Evolutionary conservation across 352 stramenopile genomes (phyloP).

Genomic region (Nothophytophthora sp.): DNA sequence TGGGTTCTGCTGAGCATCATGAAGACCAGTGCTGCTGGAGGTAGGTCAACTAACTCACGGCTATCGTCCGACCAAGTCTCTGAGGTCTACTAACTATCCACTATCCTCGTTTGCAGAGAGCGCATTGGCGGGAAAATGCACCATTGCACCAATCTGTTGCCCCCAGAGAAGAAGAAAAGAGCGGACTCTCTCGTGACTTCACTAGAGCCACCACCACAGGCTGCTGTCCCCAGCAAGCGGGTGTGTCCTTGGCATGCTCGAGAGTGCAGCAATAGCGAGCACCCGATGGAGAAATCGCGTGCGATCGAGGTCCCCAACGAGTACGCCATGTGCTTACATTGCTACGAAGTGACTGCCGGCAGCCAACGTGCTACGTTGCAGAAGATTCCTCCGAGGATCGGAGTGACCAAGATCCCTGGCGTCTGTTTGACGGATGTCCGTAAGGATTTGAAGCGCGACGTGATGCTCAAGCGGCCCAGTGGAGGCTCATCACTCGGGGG

Average conservation of each 20-base stretch:
- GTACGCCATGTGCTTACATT: constrained; percentile 52
- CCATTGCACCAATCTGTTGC: constrained; percentile 46
- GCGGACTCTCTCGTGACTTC: neutral
- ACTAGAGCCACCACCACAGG: neutral
- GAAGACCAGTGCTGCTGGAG: constrained; percentile 39
- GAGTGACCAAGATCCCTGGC: constrained; percentile 38
- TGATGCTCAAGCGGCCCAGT: constrained; percentile 16
- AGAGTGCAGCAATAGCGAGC: constrained; percentile 42
- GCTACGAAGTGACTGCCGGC: constrained; percentile 51
- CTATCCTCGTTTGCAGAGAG: constrained; percentile 26
- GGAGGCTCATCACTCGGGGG: neutral
- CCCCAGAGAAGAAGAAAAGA: constrained; percentile 17
- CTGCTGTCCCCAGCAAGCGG: constrained; percentile 3
- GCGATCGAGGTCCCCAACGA: constrained; percentile 66
- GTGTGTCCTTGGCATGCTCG: constrained; percentile 59
- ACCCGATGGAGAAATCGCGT: constrained; percentile 48
- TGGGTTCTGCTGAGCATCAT: neutral
- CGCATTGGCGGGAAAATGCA: constrained; percentile 49
- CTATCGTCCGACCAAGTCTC: neutral
- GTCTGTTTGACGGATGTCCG: constrained; percentile 30
- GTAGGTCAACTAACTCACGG: constrained; percentile 8
- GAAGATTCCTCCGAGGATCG: constrained; percentile 42
- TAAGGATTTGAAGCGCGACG: constrained; percentile 14
- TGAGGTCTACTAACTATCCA: too few species aligned
- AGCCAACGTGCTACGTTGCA: constrained; percentile 44